Conservation (phyloP, 495 filamentous ascomycete species). For the Coniosporium apollinis region DNA sequence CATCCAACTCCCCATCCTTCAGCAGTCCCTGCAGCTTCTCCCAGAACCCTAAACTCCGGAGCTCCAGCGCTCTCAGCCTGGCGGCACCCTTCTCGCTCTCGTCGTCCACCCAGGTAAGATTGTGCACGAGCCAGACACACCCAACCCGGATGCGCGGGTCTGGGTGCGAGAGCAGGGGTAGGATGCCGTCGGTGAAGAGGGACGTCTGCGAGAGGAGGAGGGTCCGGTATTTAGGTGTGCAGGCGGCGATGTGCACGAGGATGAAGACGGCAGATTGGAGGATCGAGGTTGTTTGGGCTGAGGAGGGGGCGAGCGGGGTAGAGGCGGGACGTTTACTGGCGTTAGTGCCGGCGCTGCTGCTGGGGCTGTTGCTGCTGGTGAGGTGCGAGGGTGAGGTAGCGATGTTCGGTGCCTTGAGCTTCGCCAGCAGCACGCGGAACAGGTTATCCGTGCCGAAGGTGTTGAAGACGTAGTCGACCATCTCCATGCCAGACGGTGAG, state of each 20-base stretch:
- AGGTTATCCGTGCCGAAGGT: conserved; percentile 58
- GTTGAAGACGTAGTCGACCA: conserved; percentile 70
- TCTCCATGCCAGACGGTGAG: conserved; percentile 39
- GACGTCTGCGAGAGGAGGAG: conserved; percentile 49
- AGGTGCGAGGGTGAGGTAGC: not conserved
- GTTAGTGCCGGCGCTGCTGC: not conserved
- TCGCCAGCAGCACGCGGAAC: conserved; percentile 58
- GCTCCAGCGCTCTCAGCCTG: conserved; percentile 43
- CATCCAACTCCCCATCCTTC: conserved; percentile 64
- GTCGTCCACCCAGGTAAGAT: conserved; percentile 68
- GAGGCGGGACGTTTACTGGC: conserved; percentile 13
- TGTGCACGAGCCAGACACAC: conserved; percentile 66
- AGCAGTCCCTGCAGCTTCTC: conserved; percentile 44
- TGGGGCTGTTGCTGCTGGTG: not conserved
- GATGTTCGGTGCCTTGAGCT: conserved; percentile 31
- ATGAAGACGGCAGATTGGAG: conserved; percentile 57
- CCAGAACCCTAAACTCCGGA: conserved; percentile 55
- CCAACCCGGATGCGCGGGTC: conserved; percentile 53
- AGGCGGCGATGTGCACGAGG: conserved; percentile 73
- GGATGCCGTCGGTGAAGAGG: conserved; percentile 30
- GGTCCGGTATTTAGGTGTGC: conserved; percentile 56
- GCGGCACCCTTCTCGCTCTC: conserved; percentile 42
- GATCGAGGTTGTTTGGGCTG: conserved; percentile 37
- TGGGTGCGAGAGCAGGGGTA: conserved; percentile 47
- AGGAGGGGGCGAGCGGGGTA: conserved; percentile 29